phyloP scores from a whole-genome alignment of 495 filamentous ascomycete species.

The Hypomontagnella submonticulosa region DNA sequence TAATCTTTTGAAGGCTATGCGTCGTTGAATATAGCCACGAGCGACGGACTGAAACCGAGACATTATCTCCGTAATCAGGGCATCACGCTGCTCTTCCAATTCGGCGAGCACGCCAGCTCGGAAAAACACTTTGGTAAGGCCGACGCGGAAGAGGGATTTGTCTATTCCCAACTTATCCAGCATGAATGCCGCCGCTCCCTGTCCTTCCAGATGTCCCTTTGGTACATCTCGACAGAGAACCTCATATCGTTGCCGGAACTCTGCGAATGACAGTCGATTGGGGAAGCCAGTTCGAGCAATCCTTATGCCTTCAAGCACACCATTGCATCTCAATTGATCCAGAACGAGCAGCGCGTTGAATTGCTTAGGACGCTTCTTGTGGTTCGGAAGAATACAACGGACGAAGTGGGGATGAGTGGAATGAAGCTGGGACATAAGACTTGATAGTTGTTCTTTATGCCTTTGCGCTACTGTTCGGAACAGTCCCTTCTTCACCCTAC shows the following conservation, averaged over 20 bases:
- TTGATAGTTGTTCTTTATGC: conserved; percentile 96
- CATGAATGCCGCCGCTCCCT: conserved; percentile 85
- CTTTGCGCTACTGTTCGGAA: conserved; percentile 97
- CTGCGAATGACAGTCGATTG: conserved; percentile 89
- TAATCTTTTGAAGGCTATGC: conserved; percentile 88
- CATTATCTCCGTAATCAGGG: conserved; percentile 92
- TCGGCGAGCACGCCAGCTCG: conserved; percentile 95
- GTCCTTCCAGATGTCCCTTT: conserved; percentile 90
- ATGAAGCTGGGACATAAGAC: conserved; percentile 93
- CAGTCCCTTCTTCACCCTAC: conserved; percentile 94
- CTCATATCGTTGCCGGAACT: conserved; percentile 96
- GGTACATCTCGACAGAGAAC: conserved; percentile 93
- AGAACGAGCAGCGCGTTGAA: conserved; percentile 88
- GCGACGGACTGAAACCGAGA: conserved; percentile 92
- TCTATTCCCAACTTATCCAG: conserved; percentile 90
- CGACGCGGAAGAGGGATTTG: conserved; percentile 86
- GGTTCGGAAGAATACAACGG: conserved; percentile 96
- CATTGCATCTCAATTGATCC: conserved; percentile 96
- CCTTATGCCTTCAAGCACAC: conserved; percentile 96
- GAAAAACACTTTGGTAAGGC: conserved; percentile 98
- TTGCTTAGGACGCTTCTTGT: conserved; percentile 97
- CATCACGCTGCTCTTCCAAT: conserved; percentile 92
- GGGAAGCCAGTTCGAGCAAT: conserved; percentile 99
- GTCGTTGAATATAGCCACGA: conserved; percentile 86
- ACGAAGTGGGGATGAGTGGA: conserved; percentile 99